Evolutionary conservation across 208 protist genomes (phyloP).

Genomic region (Tritrichomonas musculus): DNA sequence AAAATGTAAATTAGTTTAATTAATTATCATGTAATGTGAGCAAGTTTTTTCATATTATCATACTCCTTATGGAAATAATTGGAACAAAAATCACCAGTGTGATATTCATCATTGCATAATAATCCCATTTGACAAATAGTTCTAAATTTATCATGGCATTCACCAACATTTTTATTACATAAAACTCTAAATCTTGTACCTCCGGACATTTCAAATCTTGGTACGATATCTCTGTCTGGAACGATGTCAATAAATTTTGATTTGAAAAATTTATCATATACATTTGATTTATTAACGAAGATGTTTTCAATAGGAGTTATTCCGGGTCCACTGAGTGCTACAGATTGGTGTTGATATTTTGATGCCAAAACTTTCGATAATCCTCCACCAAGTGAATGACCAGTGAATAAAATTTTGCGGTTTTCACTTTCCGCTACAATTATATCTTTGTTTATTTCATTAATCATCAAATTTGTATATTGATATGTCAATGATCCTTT

Average conservation of each 20-base stretch:
- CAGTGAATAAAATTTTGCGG: neutral
- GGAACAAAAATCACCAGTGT: too few species aligned
- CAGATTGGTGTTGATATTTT: neutral
- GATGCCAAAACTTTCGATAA: neutral
- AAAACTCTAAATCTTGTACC: neutral
- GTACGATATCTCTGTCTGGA: neutral
- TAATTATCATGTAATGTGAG: too few species aligned
- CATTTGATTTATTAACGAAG: neutral
- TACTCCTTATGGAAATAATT: too few species aligned
- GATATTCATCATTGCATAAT: too few species aligned
- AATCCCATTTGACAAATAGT: too few species aligned
- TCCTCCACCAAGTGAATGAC: too few species aligned
- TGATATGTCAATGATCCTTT: neutral
- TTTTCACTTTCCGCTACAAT: neutral
- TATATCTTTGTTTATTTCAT: neutral
- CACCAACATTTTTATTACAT: neutral
- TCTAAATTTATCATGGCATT: neutral
- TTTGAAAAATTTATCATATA: neutral
- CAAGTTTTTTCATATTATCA: too few species aligned
- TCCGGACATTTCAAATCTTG: neutral
- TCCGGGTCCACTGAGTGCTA: neutral
- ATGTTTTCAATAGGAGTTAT: neutral
- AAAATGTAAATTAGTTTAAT: too few species aligned
- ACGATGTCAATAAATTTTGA: neutral
- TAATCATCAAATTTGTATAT: neutral